Conservation (phyloP, 2,329 filamentous ascomycete genomes). For the Pseudogymnoascus sp. region DNA sequence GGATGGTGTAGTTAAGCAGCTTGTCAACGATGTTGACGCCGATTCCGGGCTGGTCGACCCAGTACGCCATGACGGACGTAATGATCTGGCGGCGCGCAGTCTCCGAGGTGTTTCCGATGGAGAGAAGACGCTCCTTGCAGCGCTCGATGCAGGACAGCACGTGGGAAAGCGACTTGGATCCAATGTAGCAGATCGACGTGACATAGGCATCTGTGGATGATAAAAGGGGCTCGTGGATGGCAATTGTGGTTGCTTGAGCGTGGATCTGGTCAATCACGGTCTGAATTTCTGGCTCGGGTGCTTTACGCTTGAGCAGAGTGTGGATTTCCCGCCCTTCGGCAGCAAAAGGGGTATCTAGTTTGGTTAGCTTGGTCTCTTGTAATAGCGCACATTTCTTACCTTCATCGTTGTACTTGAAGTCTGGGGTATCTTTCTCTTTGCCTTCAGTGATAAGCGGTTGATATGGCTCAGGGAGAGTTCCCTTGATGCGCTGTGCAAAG, state of each 20-base stretch:
- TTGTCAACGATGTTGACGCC: constrained; percentile 93
- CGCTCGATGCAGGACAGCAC: constrained; percentile 93
- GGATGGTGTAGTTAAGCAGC: constrained; percentile 91
- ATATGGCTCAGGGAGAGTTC: constrained; percentile 80
- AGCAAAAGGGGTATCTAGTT: constrained; percentile 62
- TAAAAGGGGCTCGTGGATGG: constrained; percentile 65
- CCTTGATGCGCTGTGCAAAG: constrained; percentile 92
- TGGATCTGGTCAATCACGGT: constrained; percentile 73
- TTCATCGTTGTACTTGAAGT: constrained; percentile 80
- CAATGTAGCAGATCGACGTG: constrained; percentile 86
- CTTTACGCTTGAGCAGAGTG: constrained; percentile 72
- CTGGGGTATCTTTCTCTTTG: constrained; percentile 91
- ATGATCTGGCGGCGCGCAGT: constrained; percentile 81
- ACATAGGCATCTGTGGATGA: constrained; percentile 90
- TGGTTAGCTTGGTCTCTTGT: constrained; percentile 12
- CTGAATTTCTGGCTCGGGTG: constrained; percentile 77
- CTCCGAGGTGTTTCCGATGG: constrained; percentile 66
- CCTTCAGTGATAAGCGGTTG: constrained; percentile 70
- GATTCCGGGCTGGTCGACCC: constrained; percentile 84
- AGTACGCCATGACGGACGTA: constrained; percentile 82
- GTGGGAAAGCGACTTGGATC: constrained; percentile 92
- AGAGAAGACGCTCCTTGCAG: constrained; percentile 78
- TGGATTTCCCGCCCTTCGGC: constrained; percentile 77
- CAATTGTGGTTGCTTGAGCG: constrained; percentile 60
- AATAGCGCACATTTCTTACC: constrained; percentile 40